These are phyloP conservation scores for Arxiozyma heterogenica DNA, from an alignment of 1,139 yeast species.

Conservation along the genomic window DNA sequence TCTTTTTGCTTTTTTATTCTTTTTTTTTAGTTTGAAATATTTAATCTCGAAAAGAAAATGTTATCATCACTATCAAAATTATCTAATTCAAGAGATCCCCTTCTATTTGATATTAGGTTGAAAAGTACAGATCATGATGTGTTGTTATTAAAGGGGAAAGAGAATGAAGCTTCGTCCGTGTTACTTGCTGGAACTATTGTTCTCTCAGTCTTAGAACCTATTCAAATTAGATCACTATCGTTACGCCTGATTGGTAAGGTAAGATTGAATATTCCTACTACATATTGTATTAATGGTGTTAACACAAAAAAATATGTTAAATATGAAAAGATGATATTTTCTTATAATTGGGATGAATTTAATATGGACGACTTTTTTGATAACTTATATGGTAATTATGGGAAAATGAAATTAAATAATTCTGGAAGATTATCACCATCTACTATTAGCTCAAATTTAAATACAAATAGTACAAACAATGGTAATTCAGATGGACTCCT, in stretches of 20 bases:
- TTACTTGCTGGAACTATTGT: constrained; percentile 70
- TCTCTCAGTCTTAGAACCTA: constrained; percentile 66
- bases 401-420: constrained; percentile 6
- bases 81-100: constrained; percentile 16
- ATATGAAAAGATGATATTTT: constrained; percentile 60
- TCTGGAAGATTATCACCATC: constrained; percentile 17
- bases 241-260: constrained; percentile 59
- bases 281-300: constrained; percentile 33
- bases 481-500: constrained; percentile 11
- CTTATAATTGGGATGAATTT: constrained; percentile 24
- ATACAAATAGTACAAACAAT: constrained; percentile 5
- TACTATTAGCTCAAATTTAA: background rate
- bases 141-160: constrained; percentile 66
- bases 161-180: constrained; percentile 71
- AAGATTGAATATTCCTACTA: constrained; percentile 45
- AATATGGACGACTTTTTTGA: constrained; percentile 24
- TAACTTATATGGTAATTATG: constrained; percentile 23
- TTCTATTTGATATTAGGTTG: constrained; percentile 28
- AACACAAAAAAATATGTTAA: constrained; percentile 42
- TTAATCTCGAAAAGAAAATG: background rate
- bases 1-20: background rate
- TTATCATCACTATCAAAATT: constrained; percentile 3
- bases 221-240: constrained; percentile 53
- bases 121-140: constrained; percentile 58
- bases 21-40: background rate